A percentile compares a stretch with the other conserved stretches of the same genome.
These are phyloP conservation scores for Trichoderma semiorbis DNA, from an alignment of 2,329 filamentous ascomycete species.

Conservation along the genomic window DNA sequence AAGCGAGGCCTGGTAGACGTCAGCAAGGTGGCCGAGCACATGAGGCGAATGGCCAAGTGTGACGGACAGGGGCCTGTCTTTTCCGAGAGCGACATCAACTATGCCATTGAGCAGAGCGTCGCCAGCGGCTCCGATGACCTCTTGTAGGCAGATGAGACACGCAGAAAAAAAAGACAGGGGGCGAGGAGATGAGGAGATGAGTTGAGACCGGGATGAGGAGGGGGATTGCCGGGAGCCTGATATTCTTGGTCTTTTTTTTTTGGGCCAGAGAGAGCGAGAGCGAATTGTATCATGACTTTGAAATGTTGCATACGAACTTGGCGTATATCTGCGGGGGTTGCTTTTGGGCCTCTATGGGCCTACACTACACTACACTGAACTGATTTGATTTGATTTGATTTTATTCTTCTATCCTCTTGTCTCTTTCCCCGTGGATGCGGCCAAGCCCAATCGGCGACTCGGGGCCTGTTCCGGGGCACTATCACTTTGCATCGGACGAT, in stretches of 20 bases:
- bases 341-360: conserved; percentile 1
- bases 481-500: background rate
- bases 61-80: conserved; percentile 89
- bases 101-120: conserved; percentile 75
- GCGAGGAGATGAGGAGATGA: background rate
- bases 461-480: background rate
- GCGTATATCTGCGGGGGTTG: conserved; percentile 11
- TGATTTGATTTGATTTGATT: background rate
- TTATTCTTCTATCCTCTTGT: background rate
- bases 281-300: conserved; percentile 7
- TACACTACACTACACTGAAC: background rate
- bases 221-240: background rate
- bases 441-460: background rate
- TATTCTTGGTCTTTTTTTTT: background rate
- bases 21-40: conserved; percentile 70
- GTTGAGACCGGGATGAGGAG: background rate
- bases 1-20: conserved; percentile 77
- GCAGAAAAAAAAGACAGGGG: background rate
- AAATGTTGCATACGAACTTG: conserved; percentile 7
- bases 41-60: conserved; percentile 73
- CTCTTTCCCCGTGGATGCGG: background rate
- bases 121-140: conserved; percentile 76
- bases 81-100: conserved; percentile 67
- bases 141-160: conserved; percentile 25
- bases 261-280: background rate